Evolutionary conservation across 2,329 filamentous ascomycete species (phyloP), one percentile per base, ranked within the genome.

Genomic region (Fusarium tricinctum): DNA sequence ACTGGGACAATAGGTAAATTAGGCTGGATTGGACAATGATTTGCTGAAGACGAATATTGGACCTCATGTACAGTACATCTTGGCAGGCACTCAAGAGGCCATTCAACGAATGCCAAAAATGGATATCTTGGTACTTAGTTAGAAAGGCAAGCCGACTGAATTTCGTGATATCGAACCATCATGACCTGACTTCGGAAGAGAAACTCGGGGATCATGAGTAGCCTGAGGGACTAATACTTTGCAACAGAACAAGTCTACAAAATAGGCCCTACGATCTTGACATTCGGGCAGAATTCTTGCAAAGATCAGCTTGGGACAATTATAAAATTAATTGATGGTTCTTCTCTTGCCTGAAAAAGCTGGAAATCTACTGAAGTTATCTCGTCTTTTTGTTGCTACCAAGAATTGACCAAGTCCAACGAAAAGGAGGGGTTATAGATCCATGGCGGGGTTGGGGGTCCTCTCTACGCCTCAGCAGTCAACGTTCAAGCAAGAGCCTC

Each of bases 81-180:
- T 22, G 22, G 7, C 8, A 32, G 20, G 4, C 28, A n/a, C n/a
- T 26, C 9, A 38, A 30, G 40, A 46, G 45, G 32, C 8, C 4
- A 32, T 54, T 50, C 35, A 63, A 54, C 40, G 46, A 53, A 50
- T 7, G n/a, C 38, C 38, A 60, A 30, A 57, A 22, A 10, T n/a
- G 15, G n/a, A 14, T 15, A 63, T 39, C 43, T 35, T 14, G 26
- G 53, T 30, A 54, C 17, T 23, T 17, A 30, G 48, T 22, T 7
- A 15, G 48, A 35, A 49, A 35, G 43, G 43, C 38, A 42, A 63
- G 56, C 40, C 43, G 46, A 48, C 20, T 10, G 15, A 48, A 51
- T 58, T 61, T 71, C 70, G 65, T 35, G 54, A 64, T 58, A 69
- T 72, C 70, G 71, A 73, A 73, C 71, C 69, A 73, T 64, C 33